Percentiles rank a stretch among this genome's conserved stretches.
Evolutionary conservation across 345 rosid genomes (phyloP).

Genomic region (Eucalyptus marginata): DNA sequence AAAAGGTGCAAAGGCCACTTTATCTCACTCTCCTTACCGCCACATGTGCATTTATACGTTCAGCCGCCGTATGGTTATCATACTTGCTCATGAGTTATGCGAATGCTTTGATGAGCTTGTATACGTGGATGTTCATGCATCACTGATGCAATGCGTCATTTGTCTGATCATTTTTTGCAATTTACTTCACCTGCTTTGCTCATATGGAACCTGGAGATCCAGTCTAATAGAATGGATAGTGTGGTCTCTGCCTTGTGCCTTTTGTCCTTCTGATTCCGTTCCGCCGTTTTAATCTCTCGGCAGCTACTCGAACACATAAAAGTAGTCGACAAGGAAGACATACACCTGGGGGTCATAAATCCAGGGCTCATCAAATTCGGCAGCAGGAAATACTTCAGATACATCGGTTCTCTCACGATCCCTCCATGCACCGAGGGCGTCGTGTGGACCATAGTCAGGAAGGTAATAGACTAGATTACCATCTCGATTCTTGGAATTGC

Average conservation of each 20-base stretch:
- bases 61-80: background rate
- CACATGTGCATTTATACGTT: background rate
- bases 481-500: background rate
- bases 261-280: background rate
- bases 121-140: background rate
- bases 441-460: constrained; percentile 46
- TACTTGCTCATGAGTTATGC: background rate
- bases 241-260: background rate
- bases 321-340: background rate
- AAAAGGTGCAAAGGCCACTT: constrained; percentile 11
- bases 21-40: background rate
- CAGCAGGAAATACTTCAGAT: constrained; percentile 48
- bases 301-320: constrained; percentile 36
- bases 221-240: background rate
- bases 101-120: background rate
- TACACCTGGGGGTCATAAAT: constrained; percentile 23
- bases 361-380: constrained; percentile 39
- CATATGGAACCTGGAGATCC: background rate
- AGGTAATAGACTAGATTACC: constrained; percentile 5
- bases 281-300: background rate
- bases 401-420: constrained; percentile 53
- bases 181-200: background rate
- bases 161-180: background rate
- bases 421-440: constrained; percentile 81
- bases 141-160: background rate